These are phyloP conservation scores for Suillus americanus DNA, from an alignment of 768 basidiomycete genomes.

Conservation along the genomic window DNA sequence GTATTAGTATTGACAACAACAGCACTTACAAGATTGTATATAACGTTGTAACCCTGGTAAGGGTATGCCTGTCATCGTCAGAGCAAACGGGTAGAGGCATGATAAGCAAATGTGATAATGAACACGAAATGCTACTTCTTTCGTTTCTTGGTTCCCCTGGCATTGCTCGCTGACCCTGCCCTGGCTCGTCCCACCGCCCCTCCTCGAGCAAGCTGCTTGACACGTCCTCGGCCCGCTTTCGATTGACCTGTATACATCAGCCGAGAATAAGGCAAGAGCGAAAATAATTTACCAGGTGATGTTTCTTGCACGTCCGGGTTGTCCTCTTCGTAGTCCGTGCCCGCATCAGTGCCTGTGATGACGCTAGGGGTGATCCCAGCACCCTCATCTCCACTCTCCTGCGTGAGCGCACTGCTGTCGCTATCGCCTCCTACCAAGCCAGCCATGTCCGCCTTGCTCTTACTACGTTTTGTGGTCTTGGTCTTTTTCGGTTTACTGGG, in stretches of 20 bases:
- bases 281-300: slow-evolving; percentile 50
- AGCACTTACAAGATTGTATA: background rate
- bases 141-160: slow-evolving; percentile 29
- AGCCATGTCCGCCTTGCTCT: slow-evolving; percentile 54
- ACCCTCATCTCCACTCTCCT: slow-evolving; percentile 79
- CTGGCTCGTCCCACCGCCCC: slow-evolving; percentile 24
- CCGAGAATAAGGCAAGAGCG: slow-evolving; percentile 13
- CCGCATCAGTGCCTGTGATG: slow-evolving; percentile 68
- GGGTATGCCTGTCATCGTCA: background rate
- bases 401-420: slow-evolving; percentile 80
- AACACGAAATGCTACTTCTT: slow-evolving; percentile 26
- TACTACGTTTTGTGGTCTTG: slow-evolving; percentile 47
- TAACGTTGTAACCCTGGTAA: background rate
- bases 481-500: slow-evolving; percentile 36
- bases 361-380: slow-evolving; percentile 58
- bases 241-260: slow-evolving; percentile 16
- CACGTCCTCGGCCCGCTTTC: slow-evolving; percentile 25
- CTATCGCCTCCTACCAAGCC: slow-evolving; percentile 81
- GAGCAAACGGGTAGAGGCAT: background rate
- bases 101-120: background rate
- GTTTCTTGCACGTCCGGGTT: slow-evolving; percentile 57
- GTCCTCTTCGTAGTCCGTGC: slow-evolving; percentile 74
- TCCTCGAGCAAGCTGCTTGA: slow-evolving; percentile 26
- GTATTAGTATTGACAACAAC: background rate
- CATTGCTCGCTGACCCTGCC: slow-evolving; percentile 21